A percentile compares a stretch with the other conserved stretches of the same genome.
These are phyloP conservation scores for Tetrapisispora taiwanensis DNA, from an alignment of 805 yeast genomes.

Conservation along the genomic window DNA sequence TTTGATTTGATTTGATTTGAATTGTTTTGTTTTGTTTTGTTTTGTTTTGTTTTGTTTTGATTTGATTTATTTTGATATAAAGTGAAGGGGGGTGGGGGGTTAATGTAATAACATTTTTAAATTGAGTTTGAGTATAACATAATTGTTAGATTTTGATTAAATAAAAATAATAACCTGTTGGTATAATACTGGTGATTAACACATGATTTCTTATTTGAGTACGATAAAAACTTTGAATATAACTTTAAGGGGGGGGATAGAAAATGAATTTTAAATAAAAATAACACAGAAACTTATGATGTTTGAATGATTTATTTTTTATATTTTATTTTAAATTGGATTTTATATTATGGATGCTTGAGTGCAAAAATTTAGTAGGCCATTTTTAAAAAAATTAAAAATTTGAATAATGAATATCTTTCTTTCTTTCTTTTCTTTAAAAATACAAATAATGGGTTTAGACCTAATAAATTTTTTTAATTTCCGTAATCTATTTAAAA, in stretches of 20 bases:
- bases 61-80: background rate
- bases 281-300: background rate
- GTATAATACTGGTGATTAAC: background rate
- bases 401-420: background rate
- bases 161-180: no score
- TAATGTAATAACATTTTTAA: conserved; percentile 1
- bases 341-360: background rate
- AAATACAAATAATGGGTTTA: background rate
- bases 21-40: background rate
- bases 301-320: no score
- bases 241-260: background rate
- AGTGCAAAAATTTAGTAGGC: conserved; percentile 17
- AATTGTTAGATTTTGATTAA: no score
- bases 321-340: background rate
- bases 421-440: background rate
- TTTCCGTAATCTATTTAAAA: no score
- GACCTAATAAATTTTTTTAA: conserved; percentile 1
- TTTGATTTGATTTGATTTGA: background rate
- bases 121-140: background rate
- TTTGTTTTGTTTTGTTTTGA: background rate
- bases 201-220: background rate
- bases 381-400: conserved; percentile 12
- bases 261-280: background rate
- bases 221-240: background rate
- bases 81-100: background rate